Conservation (phyloP, 108 stramenopile species). For the Pseudonitzschia multistriata region DNA sequence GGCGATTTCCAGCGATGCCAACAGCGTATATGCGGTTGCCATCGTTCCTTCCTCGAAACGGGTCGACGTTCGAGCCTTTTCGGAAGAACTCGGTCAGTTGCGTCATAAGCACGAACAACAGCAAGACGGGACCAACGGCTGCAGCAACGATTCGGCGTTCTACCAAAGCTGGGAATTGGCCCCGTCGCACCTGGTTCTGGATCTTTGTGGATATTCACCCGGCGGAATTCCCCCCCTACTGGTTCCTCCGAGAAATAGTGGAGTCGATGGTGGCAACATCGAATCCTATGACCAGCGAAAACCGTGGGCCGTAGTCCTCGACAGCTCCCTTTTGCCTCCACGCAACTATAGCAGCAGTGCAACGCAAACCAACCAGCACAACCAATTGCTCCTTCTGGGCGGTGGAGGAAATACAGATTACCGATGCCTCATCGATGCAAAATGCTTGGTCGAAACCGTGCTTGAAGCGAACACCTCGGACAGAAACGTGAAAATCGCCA, state of each 20-base stretch:
- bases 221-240: background rate
- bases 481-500: background rate
- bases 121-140: background rate
- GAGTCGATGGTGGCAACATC: background rate
- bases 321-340: background rate
- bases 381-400: slow-evolving; percentile 1
- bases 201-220: slow-evolving; percentile 10
- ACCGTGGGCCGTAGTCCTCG: background rate
- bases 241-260: background rate
- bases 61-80: slow-evolving; percentile 1
- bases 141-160: background rate
- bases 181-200: background rate
- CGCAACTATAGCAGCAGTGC: background rate
- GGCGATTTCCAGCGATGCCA: background rate
- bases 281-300: background rate
- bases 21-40: background rate
- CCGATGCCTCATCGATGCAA: slow-evolving; percentile 3
- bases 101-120: background rate
- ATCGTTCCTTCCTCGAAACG: background rate
- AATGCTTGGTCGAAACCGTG: background rate
- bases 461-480: background rate
- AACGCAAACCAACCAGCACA: background rate
- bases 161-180: slow-evolving; percentile 8
- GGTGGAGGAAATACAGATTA: slow-evolving; percentile 3
- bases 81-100: background rate